Conservation (phyloP, 192 early-diverging fungal species). For the Backusella mclennaniae region DNA sequence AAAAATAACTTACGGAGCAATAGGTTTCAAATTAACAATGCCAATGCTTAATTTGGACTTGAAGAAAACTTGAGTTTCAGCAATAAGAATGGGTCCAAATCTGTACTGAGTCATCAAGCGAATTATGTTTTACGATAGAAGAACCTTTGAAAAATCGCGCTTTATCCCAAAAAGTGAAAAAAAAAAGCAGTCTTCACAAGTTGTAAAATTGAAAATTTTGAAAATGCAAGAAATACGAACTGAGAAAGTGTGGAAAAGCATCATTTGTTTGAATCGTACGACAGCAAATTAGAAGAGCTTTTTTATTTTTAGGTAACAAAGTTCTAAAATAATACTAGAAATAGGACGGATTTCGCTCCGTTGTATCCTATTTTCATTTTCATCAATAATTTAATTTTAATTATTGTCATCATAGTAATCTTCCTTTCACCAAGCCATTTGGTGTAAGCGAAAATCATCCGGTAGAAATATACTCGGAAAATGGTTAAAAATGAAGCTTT, state of each 20-base stretch:
- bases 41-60: constrained; percentile 68
- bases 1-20: constrained; percentile 60
- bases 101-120: not conserved
- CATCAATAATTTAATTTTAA: not conserved
- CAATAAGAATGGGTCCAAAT: constrained; percentile 78
- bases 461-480: not conserved
- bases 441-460: not conserved
- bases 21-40: constrained; percentile 93
- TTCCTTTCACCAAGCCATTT: not conserved
- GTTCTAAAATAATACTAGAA: not conserved
- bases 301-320: not conserved
- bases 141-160: too few species aligned
- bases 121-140: not conserved
- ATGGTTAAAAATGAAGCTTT: not conserved
- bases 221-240: not conserved
- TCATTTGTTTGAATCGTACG: not conserved
- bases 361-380: not conserved
- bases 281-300: not conserved
- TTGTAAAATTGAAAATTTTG: not conserved
- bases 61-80: constrained; percentile 74
- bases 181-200: not conserved
- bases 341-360: not conserved
- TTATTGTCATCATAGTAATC: not conserved
- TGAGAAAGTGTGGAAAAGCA: not conserved
- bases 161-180: not conserved